Percentiles rank a stretch among this genome's conserved stretches.
Conservation (phyloP, 805 yeast species). For the Ogataea saltuana region DNA sequence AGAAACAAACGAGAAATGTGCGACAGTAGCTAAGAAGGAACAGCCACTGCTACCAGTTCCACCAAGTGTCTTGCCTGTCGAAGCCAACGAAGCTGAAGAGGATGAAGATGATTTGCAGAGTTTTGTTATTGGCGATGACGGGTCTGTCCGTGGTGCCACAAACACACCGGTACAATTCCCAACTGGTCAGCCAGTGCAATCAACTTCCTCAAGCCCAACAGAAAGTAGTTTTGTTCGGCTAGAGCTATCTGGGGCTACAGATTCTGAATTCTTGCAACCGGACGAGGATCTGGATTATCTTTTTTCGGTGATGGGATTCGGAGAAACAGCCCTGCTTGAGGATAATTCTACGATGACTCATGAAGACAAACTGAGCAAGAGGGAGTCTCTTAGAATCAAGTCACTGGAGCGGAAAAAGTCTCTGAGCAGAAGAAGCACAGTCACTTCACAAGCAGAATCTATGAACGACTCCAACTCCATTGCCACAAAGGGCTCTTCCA, state of each 20-base stretch:
- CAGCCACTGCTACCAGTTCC: too few relatives aligned
- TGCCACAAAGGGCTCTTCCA: conserved; percentile 18
- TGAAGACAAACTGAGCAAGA: conserved; percentile 34
- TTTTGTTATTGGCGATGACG: conserved; percentile 21
- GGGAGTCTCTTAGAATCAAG: conserved; percentile 38
- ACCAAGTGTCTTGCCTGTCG: neutral
- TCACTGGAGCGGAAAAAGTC: conserved; percentile 39
- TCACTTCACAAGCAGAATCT: conserved; percentile 21
- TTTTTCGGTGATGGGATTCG: conserved; percentile 40
- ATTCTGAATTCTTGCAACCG: conserved; percentile 7
- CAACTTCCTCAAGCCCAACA: neutral
- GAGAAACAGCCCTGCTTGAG: conserved; percentile 41
- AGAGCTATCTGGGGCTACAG: neutral
- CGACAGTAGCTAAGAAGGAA: too few relatives aligned
- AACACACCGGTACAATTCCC: neutral
- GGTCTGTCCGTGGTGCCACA: neutral
- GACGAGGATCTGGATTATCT: conserved; percentile 40
- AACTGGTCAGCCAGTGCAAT: too few relatives aligned
- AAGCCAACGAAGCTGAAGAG: neutral
- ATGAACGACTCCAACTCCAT: conserved; percentile 18
- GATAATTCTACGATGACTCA: conserved; percentile 22
- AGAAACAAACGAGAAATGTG: neutral
- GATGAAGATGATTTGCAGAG: conserved; percentile 20
- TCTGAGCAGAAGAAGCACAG: conserved; percentile 31
- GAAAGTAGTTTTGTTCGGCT: neutral